Conservation (phyloP, 371 early-diverging fungal genomes). For the Rhizopus stolonifer region DNA sequence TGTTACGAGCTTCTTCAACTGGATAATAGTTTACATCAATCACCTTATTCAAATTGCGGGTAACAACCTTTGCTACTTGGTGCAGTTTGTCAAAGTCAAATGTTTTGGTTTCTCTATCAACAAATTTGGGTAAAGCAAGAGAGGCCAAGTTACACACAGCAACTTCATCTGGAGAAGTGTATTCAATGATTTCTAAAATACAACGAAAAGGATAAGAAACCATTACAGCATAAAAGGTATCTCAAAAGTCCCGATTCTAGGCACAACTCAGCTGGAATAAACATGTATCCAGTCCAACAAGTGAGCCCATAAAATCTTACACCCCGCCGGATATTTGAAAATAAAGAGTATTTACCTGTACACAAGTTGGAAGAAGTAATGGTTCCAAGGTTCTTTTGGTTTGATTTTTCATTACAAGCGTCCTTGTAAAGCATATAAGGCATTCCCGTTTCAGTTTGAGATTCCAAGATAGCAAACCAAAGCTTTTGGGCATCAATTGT, state of each 20-base stretch:
- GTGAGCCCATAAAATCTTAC: too few relatives aligned
- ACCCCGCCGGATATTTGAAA: too few relatives aligned
- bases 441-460: conserved; percentile 99
- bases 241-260: too few relatives aligned
- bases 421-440: conserved; percentile 99
- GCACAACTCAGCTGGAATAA: too few relatives aligned
- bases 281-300: too few relatives aligned
- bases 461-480: conserved; percentile 97
- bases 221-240: neutral
- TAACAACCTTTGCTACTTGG: conserved; percentile 76
- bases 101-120: conserved; percentile 54
- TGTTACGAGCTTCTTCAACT: conserved; percentile 82
- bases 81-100: conserved; percentile 78
- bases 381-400: conserved; percentile 97
- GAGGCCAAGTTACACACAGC: conserved; percentile 99
- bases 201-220: neutral
- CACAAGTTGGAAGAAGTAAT: conserved; percentile 89
- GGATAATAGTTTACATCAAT: conserved; percentile 99
- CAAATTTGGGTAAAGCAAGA: conserved; percentile 95
- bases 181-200: conserved; percentile 90
- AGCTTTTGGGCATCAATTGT: conserved; percentile 96
- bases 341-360: conserved; percentile 37
- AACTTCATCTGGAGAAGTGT: conserved; percentile 94
- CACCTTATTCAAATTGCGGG: conserved; percentile 94
- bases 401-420: conserved; percentile 94